phyloP scores from a whole-genome alignment of 129 eudicot genomes.

The Arctium minus region DNA sequence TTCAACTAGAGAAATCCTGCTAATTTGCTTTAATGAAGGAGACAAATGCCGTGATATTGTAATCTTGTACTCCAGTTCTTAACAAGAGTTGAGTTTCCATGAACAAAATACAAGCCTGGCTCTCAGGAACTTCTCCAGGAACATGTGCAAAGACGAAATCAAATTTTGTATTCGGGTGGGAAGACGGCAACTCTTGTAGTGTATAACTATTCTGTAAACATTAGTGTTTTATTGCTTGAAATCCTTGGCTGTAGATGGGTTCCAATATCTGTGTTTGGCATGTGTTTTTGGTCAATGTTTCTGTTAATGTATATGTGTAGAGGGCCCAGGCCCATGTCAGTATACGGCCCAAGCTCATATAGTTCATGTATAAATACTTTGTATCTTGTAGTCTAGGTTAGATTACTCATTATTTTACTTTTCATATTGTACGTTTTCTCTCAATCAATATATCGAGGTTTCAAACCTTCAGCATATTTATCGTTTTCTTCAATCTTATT shows the following conservation, averaged over 20 bases:
- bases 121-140: conserved; percentile 2
- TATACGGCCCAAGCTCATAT: too few species aligned
- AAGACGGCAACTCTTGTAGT: not conserved
- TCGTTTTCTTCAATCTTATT: too few species aligned
- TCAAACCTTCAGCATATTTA: too few species aligned
- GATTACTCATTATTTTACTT: too few species aligned
- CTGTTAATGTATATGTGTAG: too few species aligned
- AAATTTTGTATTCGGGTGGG: not conserved
- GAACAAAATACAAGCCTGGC: not conserved
- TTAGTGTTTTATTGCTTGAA: conserved; percentile 5
- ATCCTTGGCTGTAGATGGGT: not conserved
- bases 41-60: not conserved
- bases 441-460: too few species aligned
- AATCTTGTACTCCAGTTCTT: not conserved
- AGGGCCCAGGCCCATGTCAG: too few species aligned
- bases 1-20: not conserved
- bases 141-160: not conserved
- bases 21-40: not conserved
- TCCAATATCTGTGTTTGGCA: conserved; percentile 9
- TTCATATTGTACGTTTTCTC: too few species aligned
- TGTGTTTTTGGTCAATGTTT: not conserved
- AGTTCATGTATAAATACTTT: too few species aligned
- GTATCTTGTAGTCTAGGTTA: too few species aligned
- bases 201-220: not conserved
- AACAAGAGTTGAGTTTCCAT: not conserved